Conservation (phyloP, 1,284 basidiomycete species). For the Trichosporon coremiiforme region DNA sequence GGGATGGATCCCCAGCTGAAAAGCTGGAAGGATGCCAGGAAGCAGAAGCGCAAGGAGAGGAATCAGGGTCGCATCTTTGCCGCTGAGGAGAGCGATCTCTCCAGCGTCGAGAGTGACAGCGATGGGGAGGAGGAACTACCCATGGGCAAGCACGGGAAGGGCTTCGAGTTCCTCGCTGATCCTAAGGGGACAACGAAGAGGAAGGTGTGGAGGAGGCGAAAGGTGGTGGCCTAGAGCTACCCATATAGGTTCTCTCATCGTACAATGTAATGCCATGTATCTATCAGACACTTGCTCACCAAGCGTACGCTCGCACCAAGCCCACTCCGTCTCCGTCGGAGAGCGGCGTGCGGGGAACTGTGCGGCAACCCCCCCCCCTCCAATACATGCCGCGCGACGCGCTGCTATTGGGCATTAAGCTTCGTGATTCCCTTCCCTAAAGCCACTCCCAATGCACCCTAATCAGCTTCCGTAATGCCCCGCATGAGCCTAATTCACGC, state of each 20-base stretch:
- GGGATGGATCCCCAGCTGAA: constrained; percentile 62
- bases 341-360: no score
- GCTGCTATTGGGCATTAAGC: no score
- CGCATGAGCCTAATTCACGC: no score
- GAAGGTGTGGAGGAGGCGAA: background rate
- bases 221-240: background rate
- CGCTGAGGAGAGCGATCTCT: background rate
- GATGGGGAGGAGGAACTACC: background rate
- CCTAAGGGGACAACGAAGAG: background rate
- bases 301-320: no score
- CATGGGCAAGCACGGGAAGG: constrained; percentile 1
- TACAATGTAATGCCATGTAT: background rate
- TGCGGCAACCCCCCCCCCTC: no score
- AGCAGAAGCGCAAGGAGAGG: background rate
- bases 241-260: background rate
- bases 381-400: no score
- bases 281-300: background rate
- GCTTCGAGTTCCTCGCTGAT: background rate
- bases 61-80: background rate
- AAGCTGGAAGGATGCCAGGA: constrained; percentile 47
- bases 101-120: constrained; percentile 1
- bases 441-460: no score
- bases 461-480: no score
- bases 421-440: no score
- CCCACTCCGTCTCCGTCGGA: no score